Conservation (phyloP, 2,329 filamentous ascomycete species). For the Coniosporium tulheliwenetii region DNA sequence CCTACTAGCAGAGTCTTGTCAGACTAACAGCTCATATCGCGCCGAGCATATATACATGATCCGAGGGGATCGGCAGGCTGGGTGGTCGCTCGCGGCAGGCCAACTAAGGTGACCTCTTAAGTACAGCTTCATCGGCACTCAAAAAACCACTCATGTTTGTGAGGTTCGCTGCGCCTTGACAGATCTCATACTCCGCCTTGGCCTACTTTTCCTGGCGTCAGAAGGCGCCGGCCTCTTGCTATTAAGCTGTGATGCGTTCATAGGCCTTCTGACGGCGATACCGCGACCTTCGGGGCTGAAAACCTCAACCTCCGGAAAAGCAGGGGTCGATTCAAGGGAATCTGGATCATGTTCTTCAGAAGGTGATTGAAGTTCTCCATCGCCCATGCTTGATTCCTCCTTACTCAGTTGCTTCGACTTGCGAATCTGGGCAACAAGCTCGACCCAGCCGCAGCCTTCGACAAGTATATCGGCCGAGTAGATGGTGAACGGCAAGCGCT, state of each 20-base stretch:
- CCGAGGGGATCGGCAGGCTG: no score
- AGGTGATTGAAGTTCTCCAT: constrained; percentile 7
- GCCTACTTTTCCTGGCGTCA: constrained; percentile 37
- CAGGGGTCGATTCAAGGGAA: constrained; percentile 1
- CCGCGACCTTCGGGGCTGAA: constrained; percentile 76
- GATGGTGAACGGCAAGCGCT: constrained; percentile 63
- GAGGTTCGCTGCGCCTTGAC: constrained; percentile 18
- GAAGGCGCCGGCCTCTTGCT: constrained; percentile 36
- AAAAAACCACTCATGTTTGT: not conserved
- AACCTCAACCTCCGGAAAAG: constrained; percentile 64
- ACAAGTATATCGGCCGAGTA: constrained; percentile 73
- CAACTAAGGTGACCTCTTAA: no score
- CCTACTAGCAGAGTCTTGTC: no score
- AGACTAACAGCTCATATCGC: no score
- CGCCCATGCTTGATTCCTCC: constrained; percentile 32
- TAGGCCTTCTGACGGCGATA: constrained; percentile 48
- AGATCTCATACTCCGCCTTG: constrained; percentile 55
- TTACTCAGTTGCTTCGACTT: constrained; percentile 25
- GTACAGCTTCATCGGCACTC: no score
- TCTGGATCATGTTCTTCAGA: not conserved
- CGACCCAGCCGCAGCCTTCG: constrained; percentile 87
- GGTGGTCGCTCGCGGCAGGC: no score
- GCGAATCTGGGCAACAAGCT: constrained; percentile 70
- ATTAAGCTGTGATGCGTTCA: constrained; percentile 53
- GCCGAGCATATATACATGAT: no score